A percentile compares a stretch with the other conserved stretches of the same genome.
Evolutionary conservation across 805 yeast species (phyloP).

Genomic region (Clavispora asparagi): DNA sequence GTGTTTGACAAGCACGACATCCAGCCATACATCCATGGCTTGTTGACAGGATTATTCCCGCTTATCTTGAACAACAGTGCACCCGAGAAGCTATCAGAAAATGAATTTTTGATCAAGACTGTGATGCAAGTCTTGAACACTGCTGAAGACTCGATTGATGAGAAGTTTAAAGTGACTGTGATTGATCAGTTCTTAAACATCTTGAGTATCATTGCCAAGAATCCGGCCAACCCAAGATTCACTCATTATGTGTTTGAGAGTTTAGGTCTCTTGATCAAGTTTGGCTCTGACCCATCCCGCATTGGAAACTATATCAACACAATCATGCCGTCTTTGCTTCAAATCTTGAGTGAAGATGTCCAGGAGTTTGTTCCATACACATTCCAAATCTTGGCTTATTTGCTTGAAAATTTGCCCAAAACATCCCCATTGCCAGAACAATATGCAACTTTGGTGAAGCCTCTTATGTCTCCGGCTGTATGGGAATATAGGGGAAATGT

Average conservation of each 20-base stretch:
- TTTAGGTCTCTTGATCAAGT: conserved; percentile 69
- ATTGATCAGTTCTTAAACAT: conserved; percentile 67
- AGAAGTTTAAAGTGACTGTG: conserved; percentile 39
- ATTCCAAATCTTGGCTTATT: conserved; percentile 80
- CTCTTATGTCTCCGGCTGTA: conserved; percentile 80
- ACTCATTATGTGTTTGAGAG: conserved; percentile 89
- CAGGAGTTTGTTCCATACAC: conserved; percentile 93
- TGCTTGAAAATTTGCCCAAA: conserved; percentile 58
- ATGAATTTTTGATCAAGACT: conserved; percentile 88
- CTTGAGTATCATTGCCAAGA: conserved; percentile 65
- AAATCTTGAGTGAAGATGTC: conserved; percentile 72
- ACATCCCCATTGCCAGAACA: conserved; percentile 53
- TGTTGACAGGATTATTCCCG: conserved; percentile 61
- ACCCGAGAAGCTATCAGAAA: conserved; percentile 92
- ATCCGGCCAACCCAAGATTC: conserved; percentile 94
- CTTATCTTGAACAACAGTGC: conserved; percentile 48
- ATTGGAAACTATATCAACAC: conserved; percentile 34
- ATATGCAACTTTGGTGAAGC: conserved; percentile 65
- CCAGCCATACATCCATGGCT: conserved; percentile 50
- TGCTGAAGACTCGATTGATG: conserved; percentile 58
- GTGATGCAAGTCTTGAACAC: conserved; percentile 76
- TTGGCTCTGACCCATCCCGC: conserved; percentile 20
- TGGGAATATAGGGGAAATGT: conserved; percentile 94
- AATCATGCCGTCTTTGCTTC: conserved; percentile 63
- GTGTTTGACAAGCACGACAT: conserved; percentile 74